Evolutionary conservation across 768 basidiomycete species (phyloP), one percentile per base, ranked within the genome.

Genomic region (Galerina sulciceps): DNA sequence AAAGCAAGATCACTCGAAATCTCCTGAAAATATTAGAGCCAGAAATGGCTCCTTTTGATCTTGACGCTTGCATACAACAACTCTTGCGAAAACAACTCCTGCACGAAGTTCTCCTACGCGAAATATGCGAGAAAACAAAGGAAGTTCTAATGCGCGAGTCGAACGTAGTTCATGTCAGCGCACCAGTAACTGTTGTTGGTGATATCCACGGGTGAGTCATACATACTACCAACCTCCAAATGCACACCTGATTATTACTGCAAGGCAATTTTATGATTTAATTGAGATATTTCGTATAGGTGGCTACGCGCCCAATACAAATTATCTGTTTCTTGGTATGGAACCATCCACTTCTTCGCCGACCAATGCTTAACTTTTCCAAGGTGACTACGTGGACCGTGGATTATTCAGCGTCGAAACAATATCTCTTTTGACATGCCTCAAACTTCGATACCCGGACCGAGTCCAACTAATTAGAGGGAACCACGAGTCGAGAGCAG

Each of bases 71-170:
- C 75, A 98, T 98, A 69, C 79, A 90, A 67, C 92, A 95, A 68
- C 81, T 96, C 55, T 85, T 94, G 35, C 83, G 88, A 52, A 97
- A 97, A 78, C 95, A 97, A 64, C 87, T 99, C 13, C 81, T 99
- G 4, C 96, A 96, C 67, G 96, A 99, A 76, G 91, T 94, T 1
- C 82, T 99, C 23, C 75, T 99, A 43, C 89, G 95, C 50, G 96
- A 99, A 81, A 98, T 99, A 84, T 99, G 97, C 81, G 96, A 97
- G 70, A 99, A 99, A 78, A 97, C 96, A 14, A 99, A 99, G 72
- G 97, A 99, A 72, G 94, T 99, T 0, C 88, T 99, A 57, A 99
- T 99, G 97, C 82, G 94, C 61, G 97, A 99, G 78, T 94, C 92
- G 58, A 99, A 99, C 69, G 97, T 99, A 57, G 95, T 99, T 6